Percentiles rank a stretch among this genome's conserved stretches.
phyloP scores from a whole-genome alignment of 2,329 filamentous ascomycete genomes.

The Trichophyton schoenleinii region DNA sequence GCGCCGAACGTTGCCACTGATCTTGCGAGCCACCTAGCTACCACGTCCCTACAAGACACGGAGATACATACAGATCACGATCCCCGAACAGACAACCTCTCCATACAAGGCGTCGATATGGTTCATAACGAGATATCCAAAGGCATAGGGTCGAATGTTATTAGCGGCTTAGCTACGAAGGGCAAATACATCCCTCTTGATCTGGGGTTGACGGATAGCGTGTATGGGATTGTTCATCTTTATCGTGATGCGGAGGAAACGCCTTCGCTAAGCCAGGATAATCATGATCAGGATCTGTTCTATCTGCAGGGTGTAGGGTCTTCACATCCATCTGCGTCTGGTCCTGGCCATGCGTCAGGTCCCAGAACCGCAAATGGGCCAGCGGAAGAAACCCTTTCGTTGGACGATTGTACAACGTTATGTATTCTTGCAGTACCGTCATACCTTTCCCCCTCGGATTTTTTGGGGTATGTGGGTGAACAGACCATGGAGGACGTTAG shows the following conservation, averaged over 20 bases:
- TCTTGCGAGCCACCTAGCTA: background rate
- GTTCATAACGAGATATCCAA: slow-evolving; percentile 36
- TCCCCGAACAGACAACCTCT: slow-evolving; percentile 60
- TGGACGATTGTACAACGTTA: slow-evolving; percentile 64
- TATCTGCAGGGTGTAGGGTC: slow-evolving; percentile 22
- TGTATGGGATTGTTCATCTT: slow-evolving; percentile 88
- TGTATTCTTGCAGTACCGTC: slow-evolving; percentile 92
- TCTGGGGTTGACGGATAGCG: slow-evolving; percentile 60
- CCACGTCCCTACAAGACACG: background rate
- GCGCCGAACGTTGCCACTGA: background rate
- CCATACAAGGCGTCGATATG: slow-evolving; percentile 72
- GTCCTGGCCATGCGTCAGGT: too few species aligned
- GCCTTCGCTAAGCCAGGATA: slow-evolving; percentile 37
- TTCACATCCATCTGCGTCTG: too few species aligned
- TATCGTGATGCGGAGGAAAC: slow-evolving; percentile 77
- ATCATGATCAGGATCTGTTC: slow-evolving; percentile 35
- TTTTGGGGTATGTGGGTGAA: slow-evolving; percentile 83
- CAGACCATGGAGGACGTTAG: slow-evolving; percentile 74
- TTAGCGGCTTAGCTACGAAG: slow-evolving; percentile 64
- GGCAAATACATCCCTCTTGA: slow-evolving; percentile 63
- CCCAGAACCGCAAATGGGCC: background rate
- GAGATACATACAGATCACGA: slow-evolving; percentile 35
- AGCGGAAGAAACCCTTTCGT: background rate
- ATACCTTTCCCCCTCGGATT: slow-evolving; percentile 82
- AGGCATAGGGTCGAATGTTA: slow-evolving; percentile 38